Percentiles rank a stretch among this genome's conserved stretches.
phyloP scores from a whole-genome alignment of 495 filamentous ascomycete species.

The Hypoxylon crocopeplum region DNA sequence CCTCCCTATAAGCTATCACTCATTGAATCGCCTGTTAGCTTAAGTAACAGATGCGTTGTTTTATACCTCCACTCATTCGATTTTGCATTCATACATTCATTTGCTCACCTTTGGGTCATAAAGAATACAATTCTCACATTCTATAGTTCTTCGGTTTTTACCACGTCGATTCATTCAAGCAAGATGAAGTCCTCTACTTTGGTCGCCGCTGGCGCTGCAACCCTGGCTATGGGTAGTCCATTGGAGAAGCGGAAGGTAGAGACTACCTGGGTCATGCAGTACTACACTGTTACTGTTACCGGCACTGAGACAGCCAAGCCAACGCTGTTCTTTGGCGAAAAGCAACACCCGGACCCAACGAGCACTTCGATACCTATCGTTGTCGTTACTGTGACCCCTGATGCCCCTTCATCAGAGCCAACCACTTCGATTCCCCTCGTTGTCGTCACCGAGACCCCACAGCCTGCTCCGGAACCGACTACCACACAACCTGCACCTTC shows the following conservation, averaged over 20 bases:
- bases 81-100: constrained; percentile 23
- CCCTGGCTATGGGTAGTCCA: constrained; percentile 66
- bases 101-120: constrained; percentile 7
- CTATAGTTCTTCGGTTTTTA: constrained; percentile 18
- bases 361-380: background rate
- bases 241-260: constrained; percentile 62
- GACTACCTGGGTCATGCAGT: constrained; percentile 63
- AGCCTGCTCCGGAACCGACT: constrained; percentile 21
- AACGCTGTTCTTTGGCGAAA: constrained; percentile 8
- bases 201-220: constrained; percentile 66
- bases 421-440: constrained; percentile 12
- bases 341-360: constrained; percentile 4
- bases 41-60: constrained; percentile 30
- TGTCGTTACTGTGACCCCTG: constrained; percentile 30
- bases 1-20: too few relatives aligned
- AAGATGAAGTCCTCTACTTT: constrained; percentile 76
- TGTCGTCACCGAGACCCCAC: constrained; percentile 33
- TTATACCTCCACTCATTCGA: constrained; percentile 27
- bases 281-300: constrained; percentile 66
- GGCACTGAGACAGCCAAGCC: constrained; percentile 36
- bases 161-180: constrained; percentile 19
- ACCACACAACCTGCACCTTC: constrained; percentile 1
- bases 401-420: constrained; percentile 16
- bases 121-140: constrained; percentile 30
- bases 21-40: too few relatives aligned